Percentiles rank a stretch among this genome's conserved stretches.
phyloP scores from a whole-genome alignment of 352 stramenopile species.

The Phytophthora lateralis region DNA sequence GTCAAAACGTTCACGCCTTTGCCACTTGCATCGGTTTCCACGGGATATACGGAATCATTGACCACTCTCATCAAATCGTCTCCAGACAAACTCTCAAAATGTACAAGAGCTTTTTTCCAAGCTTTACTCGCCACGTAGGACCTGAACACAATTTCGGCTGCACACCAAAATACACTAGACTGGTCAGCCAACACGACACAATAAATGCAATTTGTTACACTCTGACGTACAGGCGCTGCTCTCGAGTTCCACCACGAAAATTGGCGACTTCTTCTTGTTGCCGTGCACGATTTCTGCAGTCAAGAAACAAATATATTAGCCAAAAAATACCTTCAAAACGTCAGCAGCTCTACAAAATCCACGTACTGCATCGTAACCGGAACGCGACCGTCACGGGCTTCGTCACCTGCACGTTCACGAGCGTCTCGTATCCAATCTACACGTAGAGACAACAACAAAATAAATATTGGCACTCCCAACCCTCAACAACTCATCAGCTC shows the following conservation, averaged over 20 bases:
- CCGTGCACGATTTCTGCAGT: constrained; percentile 70
- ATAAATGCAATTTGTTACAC: background rate
- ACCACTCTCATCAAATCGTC: constrained; percentile 54
- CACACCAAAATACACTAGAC: constrained; percentile 2
- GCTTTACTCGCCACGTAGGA: constrained; percentile 81
- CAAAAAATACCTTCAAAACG: constrained; percentile 1
- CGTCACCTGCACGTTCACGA: constrained; percentile 56
- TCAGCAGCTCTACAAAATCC: background rate
- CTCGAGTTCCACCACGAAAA: constrained; percentile 75
- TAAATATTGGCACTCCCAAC: background rate
- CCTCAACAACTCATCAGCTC: background rate
- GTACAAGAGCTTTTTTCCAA: constrained; percentile 80
- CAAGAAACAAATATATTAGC: constrained; percentile 11
- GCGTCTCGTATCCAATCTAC: constrained; percentile 68
- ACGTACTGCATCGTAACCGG: constrained; percentile 62
- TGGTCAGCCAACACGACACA: constrained; percentile 1
- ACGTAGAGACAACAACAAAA: background rate
- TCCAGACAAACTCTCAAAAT: constrained; percentile 66
- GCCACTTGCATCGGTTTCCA: constrained; percentile 24
- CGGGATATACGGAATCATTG: constrained; percentile 23
- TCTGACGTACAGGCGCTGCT: constrained; percentile 49
- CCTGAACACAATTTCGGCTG: constrained; percentile 72
- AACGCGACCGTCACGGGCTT: constrained; percentile 41
- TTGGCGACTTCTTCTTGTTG: constrained; percentile 79
- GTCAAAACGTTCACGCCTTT: constrained; percentile 50